Evolutionary conservation across 73 alveolate species (phyloP), one percentile per base, ranked within the genome.

Genomic region (Paramecium tetraurelia): DNA sequence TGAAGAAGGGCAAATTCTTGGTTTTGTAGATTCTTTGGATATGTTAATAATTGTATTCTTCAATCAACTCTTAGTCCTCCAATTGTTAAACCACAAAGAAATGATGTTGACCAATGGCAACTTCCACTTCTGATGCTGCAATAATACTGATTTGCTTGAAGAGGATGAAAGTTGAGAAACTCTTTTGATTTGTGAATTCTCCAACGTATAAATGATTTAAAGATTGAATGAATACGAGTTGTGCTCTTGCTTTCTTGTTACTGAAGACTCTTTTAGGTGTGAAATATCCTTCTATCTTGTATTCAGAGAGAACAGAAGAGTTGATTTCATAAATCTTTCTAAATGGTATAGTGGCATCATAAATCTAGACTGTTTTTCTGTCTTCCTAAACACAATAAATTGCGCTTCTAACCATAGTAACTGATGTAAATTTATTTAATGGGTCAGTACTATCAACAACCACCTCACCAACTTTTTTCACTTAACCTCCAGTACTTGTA

Each of bases 1-100:
- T 21, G 12, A 31, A 80, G 7, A 80, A 58, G 2, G 90, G 90
- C 18, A 80, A 46, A 7, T 33, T 29, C 35, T 80, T 41, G 5
- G 90, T 80, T 46, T 44, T 44, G 40, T 80, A 80, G 29, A 80
- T 80, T 27, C 57, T 22, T 41, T 80, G 7, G 3, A 80, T n/a
- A 24, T 80, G 70, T 18, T 41, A 40, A 10, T 22, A 44, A 24
- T 80, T 80, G 57, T 80, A 80, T 80, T 80, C 90, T 41, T 80
- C 70, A 21, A 80, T 48, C n/a, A 46, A 2, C 44, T 3, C 12
- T 3, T 0, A 2, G 12, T 80, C 90, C 10, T 22, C 33, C 4
- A n/a, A 43, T 40, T 72, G 16, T 80, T 80, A 80, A 43, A 46
- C 90, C 2, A 80, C 27, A 48, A 80, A 80, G 90, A 80, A 80